phyloP scores from a whole-genome alignment of 169 alveolate genomes.

The Plasmodium malariae region DNA sequence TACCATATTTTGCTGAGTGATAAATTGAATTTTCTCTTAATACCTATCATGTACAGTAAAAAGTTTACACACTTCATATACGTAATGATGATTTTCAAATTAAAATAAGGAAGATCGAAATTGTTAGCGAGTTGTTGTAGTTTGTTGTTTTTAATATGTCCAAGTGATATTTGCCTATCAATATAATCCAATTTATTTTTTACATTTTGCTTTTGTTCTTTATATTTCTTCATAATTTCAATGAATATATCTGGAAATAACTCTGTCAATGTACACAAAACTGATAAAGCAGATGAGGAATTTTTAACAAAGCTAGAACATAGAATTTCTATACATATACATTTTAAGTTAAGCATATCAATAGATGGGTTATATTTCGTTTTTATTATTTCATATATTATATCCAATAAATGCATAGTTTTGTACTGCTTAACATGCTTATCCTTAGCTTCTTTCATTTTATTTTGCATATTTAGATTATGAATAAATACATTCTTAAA shows the following conservation, averaged over 20 bases:
- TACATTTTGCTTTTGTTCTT: slow-evolving; percentile 21
- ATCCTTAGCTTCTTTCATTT: slow-evolving; percentile 13
- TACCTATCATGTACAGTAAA: slow-evolving; percentile 58
- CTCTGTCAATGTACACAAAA: slow-evolving; percentile 45
- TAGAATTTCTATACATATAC: slow-evolving; percentile 61
- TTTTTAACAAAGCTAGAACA: slow-evolving; percentile 74
- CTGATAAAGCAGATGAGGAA: slow-evolving; percentile 73
- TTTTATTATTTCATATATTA: slow-evolving; percentile 54
- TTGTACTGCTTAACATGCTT: slow-evolving; percentile 32
- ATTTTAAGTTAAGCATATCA: slow-evolving; percentile 63
- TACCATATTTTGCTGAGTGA: slow-evolving; percentile 61
- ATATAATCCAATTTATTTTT: slow-evolving; percentile 38
- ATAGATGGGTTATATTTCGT: slow-evolving; percentile 46
- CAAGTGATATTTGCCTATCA: slow-evolving; percentile 40
- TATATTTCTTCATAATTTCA: slow-evolving; percentile 33
- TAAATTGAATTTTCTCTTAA: slow-evolving; percentile 69
- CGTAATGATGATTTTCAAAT: slow-evolving; percentile 62
- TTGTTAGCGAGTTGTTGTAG: slow-evolving; percentile 9
- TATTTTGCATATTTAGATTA: slow-evolving; percentile 23
- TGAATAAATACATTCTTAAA: slow-evolving; percentile 71
- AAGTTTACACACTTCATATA: slow-evolving; percentile 73
- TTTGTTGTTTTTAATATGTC: slow-evolving; percentile 4
- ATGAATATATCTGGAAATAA: slow-evolving; percentile 42
- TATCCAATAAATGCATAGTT: slow-evolving; percentile 64
- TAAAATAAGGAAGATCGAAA: slow-evolving; percentile 17